phyloP scores from a whole-genome alignment of 805 yeast species.

The Maudiozyma turicensis region DNA sequence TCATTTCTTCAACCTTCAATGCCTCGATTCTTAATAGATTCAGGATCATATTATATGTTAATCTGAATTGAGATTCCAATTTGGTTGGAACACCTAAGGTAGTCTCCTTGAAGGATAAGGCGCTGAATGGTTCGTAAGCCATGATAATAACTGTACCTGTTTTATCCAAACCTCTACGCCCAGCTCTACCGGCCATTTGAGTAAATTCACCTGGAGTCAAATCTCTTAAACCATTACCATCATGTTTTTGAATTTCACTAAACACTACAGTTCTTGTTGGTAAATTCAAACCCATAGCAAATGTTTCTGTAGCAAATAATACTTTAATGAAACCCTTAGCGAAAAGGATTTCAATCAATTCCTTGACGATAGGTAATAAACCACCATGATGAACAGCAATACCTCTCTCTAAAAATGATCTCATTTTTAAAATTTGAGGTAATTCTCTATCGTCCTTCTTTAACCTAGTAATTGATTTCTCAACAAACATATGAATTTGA shows the following conservation, averaged over 20 bases:
- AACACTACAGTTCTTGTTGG: conserved; percentile 96
- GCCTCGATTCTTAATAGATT: conserved; percentile 90
- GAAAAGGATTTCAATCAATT: conserved; percentile 84
- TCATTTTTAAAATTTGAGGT: conserved; percentile 78
- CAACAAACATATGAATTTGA: conserved; percentile 88
- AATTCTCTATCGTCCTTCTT: conserved; percentile 86
- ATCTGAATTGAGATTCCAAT: conserved; percentile 80
- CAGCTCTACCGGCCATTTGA: conserved; percentile 98
- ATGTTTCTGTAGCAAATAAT: conserved; percentile 93
- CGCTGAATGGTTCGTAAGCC: conserved; percentile 61
- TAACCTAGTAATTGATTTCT: conserved; percentile 75
- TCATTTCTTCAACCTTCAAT: conserved; percentile 94
- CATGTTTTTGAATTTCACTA: conserved; percentile 78
- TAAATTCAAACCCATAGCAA: conserved; percentile 95
- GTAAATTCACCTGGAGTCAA: conserved; percentile 94
- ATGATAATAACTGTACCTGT: conserved; percentile 92
- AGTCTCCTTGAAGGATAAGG: conserved; percentile 60
- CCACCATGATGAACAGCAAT: conserved; percentile 97
- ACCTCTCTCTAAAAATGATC: conserved; percentile 81
- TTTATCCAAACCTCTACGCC: conserved; percentile 89
- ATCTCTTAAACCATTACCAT: conserved; percentile 73
- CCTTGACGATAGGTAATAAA: conserved; percentile 83
- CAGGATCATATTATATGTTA: conserved; percentile 92
- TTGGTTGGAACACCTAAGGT: conserved; percentile 86
- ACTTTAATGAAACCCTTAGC: conserved; percentile 81